Evolutionary conservation across 805 yeast species (phyloP).

Genomic region (Barnettozyma sp.): DNA sequence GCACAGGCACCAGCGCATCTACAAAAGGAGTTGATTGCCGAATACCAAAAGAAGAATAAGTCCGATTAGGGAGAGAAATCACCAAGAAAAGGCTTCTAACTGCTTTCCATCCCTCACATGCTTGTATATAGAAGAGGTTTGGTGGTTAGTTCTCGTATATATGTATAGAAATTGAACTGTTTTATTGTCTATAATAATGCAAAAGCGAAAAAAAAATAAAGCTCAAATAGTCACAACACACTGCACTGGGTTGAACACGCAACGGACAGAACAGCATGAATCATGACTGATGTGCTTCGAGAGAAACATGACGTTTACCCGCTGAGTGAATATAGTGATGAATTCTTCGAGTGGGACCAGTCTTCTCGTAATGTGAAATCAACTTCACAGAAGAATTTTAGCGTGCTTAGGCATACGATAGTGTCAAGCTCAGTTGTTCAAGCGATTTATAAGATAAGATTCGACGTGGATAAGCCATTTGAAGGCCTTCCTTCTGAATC

Average conservation of each 20-base stretch:
- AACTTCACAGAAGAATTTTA: conserved; percentile 5
- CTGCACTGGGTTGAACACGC: too few species aligned
- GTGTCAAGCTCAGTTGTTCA: conserved; percentile 34
- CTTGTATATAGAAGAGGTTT: background rate
- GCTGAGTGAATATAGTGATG: too few species aligned
- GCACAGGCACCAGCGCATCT: conserved; percentile 86
- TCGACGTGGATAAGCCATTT: conserved; percentile 14
- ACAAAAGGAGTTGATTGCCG: conserved; percentile 85
- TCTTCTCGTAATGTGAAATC: background rate
- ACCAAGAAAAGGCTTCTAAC: too few species aligned
- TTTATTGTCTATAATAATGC: too few species aligned
- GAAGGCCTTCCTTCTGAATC: conserved; percentile 16
- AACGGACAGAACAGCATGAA: too few species aligned
- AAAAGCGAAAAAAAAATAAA: background rate
- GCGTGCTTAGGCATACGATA: conserved; percentile 32
- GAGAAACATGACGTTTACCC: too few species aligned
- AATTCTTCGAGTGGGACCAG: conserved; percentile 10
- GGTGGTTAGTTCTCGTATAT: background rate
- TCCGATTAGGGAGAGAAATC: conserved; percentile 9
- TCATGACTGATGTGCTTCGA: too few species aligned
- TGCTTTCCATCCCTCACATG: too few species aligned
- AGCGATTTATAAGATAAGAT: conserved; percentile 28
- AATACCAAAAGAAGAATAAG: conserved; percentile 50
- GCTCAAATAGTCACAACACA: too few species aligned
- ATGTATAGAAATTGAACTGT: background rate